Base-by-base conservation (phyloP, 345 rosid species). In the Anacardium occidentale region DNA sequence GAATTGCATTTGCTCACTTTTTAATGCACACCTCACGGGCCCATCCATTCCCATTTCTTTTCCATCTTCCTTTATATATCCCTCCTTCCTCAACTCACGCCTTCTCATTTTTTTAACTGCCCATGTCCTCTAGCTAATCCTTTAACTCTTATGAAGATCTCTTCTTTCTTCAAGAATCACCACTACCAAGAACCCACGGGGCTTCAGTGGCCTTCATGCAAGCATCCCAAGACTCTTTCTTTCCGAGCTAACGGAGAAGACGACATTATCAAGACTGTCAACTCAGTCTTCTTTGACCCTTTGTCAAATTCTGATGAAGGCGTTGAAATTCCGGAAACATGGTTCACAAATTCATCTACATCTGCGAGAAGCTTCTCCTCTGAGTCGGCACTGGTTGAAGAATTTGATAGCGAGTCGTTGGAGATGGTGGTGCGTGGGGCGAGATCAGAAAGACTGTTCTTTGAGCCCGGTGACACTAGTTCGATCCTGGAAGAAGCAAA, bases 261-360 rank as follows among this genome's bases (percentile, higher is more conserved):
- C 50, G 84, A 81, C 22, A 75, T 89, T 20, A 87, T 87, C 93
- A 94, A 94, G 77, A 87, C 93, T 0, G 88, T 91, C 1, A 93
- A 91, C 82, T 88, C 96, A 0, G 86, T 87, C 17, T 88, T 80
- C 74, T 82, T 87, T 24, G 88, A 84, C 22, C 73, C 84, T n/a
- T 45, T 37, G 10, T 0, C n/a, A 40, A 17, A 18, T 63, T 25
- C 6, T 0, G 62, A 71, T 47, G 40, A 64, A 22, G 56, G 14
- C 47, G 66, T 47, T 47, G 66, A 81, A 26, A 79, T 84, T 0
- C 83, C 86, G 0, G 78, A 80, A 11, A 79, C 89, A 3, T 74
- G 81, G 81, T 83, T 83, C 85, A 83, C 89, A 0, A 76, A 75
- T 81, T 83, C 90, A 5, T 74, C 83, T 69, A 77, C 85, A 10